Evolutionary conservation across 1,139 yeast species (phyloP), one percentile per base, ranked within the genome.

Genomic region (Hyphopichia wangnamkhiaoensis): DNA sequence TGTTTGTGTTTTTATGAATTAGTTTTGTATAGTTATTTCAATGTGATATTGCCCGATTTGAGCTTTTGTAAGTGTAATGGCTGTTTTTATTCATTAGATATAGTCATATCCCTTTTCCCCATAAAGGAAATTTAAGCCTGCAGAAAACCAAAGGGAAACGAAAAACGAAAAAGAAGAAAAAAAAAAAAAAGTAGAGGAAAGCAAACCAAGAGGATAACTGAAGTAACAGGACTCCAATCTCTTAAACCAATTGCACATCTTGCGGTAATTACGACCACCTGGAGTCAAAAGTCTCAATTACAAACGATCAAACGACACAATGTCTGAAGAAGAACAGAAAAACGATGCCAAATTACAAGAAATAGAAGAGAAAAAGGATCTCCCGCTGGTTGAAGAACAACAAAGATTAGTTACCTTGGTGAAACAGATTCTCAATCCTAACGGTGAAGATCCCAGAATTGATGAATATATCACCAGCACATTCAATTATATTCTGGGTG

Each of bases 381-480:
- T 27, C 19, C 53, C 55, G 5, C 51, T 53, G 47, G 33, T 44
- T 7, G 38, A 42, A 26, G 58, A 58, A 31, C 54, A 58, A 32
- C 56, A 54, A 37, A 36, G 41, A 16, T 42, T 48, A 25, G 47
- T 54, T 38, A 38, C 46, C 16, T 38, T 46, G 32, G 46, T 58
- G 12, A 50, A 53, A 21, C 47, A 45, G 26, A 44, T 57, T 12
- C 53, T 65, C 32, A 61, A 65, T 37, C 68, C 69, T 12, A 50
- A 59, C 20, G 66, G 63, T 6, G 53, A 53, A 19, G 54, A 63
- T 37, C 60, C 65, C 5, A 44, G 53, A 33, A 49, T 60, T 24
- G 63, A 60, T 35, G 58, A 55, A 31, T 63, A 61, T 44, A 58
- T 71, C 37, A 55, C 59, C 35, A 51, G 50, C 30, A 53, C 70